A percentile compares a stretch with the other conserved stretches of the same genome.
Evolutionary conservation across 768 basidiomycete genomes (phyloP).

Genomic region (Pleurotus tuoliensis): DNA sequence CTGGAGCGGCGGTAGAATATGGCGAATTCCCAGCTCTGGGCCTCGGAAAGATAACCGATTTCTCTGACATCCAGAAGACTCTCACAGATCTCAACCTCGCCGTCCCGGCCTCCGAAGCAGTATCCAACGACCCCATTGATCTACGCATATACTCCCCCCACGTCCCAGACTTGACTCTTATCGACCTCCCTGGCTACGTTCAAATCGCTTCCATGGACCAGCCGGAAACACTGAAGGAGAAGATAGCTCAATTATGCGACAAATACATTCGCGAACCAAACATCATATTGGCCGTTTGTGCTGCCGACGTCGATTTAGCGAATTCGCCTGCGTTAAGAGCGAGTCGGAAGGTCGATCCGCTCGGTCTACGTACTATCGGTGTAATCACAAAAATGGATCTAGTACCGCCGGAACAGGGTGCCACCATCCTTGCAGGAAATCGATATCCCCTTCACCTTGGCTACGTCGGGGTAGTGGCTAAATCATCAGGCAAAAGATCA

Average conservation of each 20-base stretch:
- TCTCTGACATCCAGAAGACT: conserved; percentile 86
- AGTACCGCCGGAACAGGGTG: conserved; percentile 82
- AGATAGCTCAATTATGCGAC: conserved; percentile 86
- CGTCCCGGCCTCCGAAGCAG: conserved; percentile 84
- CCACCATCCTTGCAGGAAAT: conserved; percentile 77
- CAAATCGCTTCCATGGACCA: conserved; percentile 95
- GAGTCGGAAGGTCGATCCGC: conserved; percentile 89
- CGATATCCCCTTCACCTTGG: conserved; percentile 96
- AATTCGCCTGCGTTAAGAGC: conserved; percentile 95
- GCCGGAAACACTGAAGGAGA: conserved; percentile 90
- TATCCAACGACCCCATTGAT: conserved; percentile 94
- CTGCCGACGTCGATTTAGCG: conserved; percentile 97
- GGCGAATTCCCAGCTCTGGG: conserved; percentile 93
- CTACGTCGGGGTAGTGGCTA: conserved; percentile 95
- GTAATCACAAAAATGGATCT: conserved; percentile 99
- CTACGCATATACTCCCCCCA: conserved; percentile 94
- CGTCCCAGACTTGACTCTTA: conserved; percentile 95
- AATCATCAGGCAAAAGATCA: conserved; percentile 57
- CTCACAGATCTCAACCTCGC: conserved; percentile 94
- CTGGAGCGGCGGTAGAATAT: conserved; percentile 68
- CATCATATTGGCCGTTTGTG: conserved; percentile 97
- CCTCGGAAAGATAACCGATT: conserved; percentile 86
- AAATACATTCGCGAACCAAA: conserved; percentile 99
- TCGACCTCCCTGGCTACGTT: conserved; percentile 96
- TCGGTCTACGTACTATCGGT: conserved; percentile 93